phyloP scores from a whole-genome alignment of 2,329 filamentous ascomycete species.

The Lasiodiplodia sp. region DNA sequence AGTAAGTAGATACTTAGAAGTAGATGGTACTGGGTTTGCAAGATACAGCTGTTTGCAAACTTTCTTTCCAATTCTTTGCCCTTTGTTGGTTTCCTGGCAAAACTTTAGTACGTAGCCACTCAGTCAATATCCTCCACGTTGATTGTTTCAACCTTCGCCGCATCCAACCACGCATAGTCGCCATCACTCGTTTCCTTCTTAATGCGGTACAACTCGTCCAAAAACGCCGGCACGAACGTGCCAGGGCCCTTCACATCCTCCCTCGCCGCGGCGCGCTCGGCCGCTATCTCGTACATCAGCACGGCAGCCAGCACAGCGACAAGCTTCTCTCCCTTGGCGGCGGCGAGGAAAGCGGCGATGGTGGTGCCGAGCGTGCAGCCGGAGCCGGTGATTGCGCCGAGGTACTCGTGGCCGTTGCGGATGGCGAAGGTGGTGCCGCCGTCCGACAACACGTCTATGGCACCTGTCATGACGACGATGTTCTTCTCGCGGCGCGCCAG shows the following conservation, averaged over 20 bases:
- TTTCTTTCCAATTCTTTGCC: too few relatives aligned
- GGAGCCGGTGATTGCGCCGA: constrained; percentile 74
- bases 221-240: constrained; percentile 82
- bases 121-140: constrained; percentile 1
- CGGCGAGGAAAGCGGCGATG: constrained; percentile 76
- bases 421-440: constrained; percentile 72
- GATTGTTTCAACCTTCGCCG: constrained; percentile 4
- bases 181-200: constrained; percentile 14
- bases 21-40: too few relatives aligned
- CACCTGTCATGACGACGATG: constrained; percentile 83
- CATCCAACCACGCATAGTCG: not conserved
- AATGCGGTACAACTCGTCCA: constrained; percentile 68
- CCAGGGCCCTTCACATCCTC: constrained; percentile 78
- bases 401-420: constrained; percentile 76
- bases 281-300: constrained; percentile 79
- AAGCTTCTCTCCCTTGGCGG: constrained; percentile 69
- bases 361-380: constrained; percentile 87
- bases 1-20: too few relatives aligned
- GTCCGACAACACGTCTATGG: constrained; percentile 78
- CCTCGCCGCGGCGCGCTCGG: constrained; percentile 68
- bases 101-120: not conserved
- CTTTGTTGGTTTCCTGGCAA: too few relatives aligned
- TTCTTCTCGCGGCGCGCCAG: constrained; percentile 74
- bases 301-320: constrained; percentile 75
- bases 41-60: too few relatives aligned